A percentile compares a stretch with the other conserved stretches of the same genome.
Conservation (phyloP, 1,139 yeast genomes). For the Suhomyces maxii region DNA sequence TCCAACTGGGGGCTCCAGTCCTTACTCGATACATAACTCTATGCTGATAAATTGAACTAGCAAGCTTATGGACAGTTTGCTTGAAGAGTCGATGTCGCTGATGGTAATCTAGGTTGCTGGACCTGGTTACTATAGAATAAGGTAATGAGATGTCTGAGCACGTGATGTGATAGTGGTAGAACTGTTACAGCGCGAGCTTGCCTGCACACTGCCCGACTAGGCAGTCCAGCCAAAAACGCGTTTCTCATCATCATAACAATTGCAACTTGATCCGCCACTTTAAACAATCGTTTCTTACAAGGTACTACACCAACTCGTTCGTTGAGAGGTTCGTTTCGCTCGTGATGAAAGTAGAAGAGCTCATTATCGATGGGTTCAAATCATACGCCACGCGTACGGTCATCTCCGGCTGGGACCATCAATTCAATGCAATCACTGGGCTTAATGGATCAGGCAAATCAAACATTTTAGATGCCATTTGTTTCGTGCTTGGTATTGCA, state of each 20-base stretch:
- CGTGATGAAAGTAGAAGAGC: constrained; percentile 87
- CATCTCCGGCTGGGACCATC: constrained; percentile 92
- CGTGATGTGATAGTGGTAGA: neutral
- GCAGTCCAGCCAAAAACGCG: constrained; percentile 7
- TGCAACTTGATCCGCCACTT: constrained; percentile 1
- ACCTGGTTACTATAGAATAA: too few species aligned
- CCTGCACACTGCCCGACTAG: constrained; percentile 3
- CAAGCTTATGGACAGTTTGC: neutral
- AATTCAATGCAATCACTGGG: constrained; percentile 97
- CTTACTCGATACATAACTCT: neutral
- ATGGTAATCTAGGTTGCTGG: too few species aligned
- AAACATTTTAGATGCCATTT: constrained; percentile 91
- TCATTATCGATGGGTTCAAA: constrained; percentile 96
- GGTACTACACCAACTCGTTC: neutral
- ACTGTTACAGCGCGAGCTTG: too few species aligned
- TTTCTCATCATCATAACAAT: constrained; percentile 1
- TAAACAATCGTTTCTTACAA: too few species aligned
- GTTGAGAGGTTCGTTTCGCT: neutral
- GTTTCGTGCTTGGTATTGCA: constrained; percentile 96
- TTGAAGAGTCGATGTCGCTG: too few species aligned
- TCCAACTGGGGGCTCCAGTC: neutral
- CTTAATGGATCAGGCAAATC: constrained; percentile 97
- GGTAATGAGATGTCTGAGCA: constrained; percentile 5
- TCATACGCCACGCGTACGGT: constrained; percentile 97
- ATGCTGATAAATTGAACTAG: neutral